These are phyloP conservation scores for Cornus controversa DNA, from an alignment of 148 eudicot species.

Conservation along the genomic window DNA sequence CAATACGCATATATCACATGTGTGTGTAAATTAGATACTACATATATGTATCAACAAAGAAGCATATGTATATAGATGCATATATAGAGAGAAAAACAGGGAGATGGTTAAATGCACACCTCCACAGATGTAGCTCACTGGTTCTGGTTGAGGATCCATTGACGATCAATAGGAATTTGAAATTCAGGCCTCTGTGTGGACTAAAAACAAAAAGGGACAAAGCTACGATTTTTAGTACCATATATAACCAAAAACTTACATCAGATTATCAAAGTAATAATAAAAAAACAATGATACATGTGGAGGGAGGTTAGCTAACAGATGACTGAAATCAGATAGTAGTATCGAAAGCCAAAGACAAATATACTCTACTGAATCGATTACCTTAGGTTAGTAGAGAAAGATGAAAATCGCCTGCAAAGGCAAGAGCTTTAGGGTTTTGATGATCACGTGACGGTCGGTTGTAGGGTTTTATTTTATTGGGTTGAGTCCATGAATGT, in stretches of 20 bases:
- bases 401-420: too few species aligned
- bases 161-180: not conserved
- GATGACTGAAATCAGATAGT: too few species aligned
- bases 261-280: not conserved
- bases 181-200: not conserved
- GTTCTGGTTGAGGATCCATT: conserved; percentile 82
- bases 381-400: too few species aligned
- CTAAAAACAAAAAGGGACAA: not conserved
- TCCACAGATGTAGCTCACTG: conserved; percentile 75
- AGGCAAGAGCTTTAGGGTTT: too few species aligned
- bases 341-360: too few species aligned
- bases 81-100: not conserved
- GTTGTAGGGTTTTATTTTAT: too few species aligned
- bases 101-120: conserved; percentile 22
- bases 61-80: not conserved
- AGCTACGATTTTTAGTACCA: not conserved
- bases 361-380: too few species aligned
- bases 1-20: not conserved
- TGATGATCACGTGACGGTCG: too few species aligned
- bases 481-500: too few species aligned
- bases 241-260: not conserved
- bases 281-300: too few species aligned
- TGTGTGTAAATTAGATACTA: not conserved
- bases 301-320: too few species aligned
- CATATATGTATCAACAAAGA: not conserved